Evolutionary conservation across 176 grass and related monocot species (phyloP), one percentile per base, ranked within the genome.

Genomic region (Oryza rufipogon): DNA sequence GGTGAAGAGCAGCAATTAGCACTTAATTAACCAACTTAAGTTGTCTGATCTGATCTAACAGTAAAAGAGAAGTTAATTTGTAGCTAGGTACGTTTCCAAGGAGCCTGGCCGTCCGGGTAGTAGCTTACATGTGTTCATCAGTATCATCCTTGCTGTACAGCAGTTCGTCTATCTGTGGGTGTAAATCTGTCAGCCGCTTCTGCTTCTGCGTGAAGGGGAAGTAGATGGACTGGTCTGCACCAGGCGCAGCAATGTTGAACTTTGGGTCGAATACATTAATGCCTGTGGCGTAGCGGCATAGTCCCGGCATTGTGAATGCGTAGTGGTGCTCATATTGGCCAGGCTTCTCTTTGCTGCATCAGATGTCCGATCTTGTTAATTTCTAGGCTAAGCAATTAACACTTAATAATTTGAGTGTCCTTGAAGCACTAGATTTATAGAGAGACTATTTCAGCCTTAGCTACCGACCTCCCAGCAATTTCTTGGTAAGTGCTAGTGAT

Each of bases 401-500:
- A 60, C 16, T 38, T 38, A 38, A 38, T 38, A 38, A 38, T 60
- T 60, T n/a, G 49, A 52, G 49, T 17, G 49, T 60, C 19, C 5
- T 60, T n/a, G 54, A 19, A 60, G 54, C 54, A 60, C 19, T 60
- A 60, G 2, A 60, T 60, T 60, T 20, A n/a, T 60, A 60, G 19
- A 9, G 54, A n/a, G 54, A 60, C 10, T 48, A 46, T 11, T 56
- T 56, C 19, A 8, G 17, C n/a, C 1, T 42, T 42, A 42, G 41
- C 41, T n/a, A 60, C 54, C 64, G 73, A 91, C 92, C 86, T 94
- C 85, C 92, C 92, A 7, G 92, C 89, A 56, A 94, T 94, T 89
- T 94, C 92, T 81, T 94, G 92, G 66, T 91, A 94, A 56, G 89
- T 94, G 52, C 92, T 94, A 11, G 92, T 91, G 58, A 94, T 91